Percentiles rank a stretch among this genome's conserved stretches.
Evolutionary conservation across 2,329 filamentous ascomycete species (phyloP).

Genomic region (Hirsutella thompsonii): DNA sequence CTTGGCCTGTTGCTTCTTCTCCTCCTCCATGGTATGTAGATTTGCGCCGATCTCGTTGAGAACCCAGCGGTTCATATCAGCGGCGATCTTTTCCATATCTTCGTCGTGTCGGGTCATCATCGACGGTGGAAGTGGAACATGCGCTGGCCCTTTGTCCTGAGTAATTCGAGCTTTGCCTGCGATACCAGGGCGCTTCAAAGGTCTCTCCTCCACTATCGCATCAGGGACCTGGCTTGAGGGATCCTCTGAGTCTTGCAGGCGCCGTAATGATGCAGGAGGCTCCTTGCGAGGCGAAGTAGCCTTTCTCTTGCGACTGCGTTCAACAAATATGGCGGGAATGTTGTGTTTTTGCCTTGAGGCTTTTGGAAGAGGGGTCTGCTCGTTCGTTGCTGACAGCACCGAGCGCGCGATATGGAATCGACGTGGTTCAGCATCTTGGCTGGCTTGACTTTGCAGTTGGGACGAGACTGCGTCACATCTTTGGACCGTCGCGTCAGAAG

Average conservation of each 20-base stretch:
- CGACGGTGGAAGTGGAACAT: slow-evolving; percentile 18
- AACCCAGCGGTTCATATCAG: slow-evolving; percentile 46
- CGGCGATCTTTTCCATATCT: slow-evolving; percentile 36
- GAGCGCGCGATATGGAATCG: slow-evolving; percentile 43
- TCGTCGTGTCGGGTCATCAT: slow-evolving; percentile 20
- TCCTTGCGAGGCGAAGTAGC: not conserved
- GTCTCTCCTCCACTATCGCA: slow-evolving; percentile 9
- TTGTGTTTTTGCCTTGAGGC: slow-evolving; percentile 27
- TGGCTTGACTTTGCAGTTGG: too few species aligned
- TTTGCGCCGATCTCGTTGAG: slow-evolving; percentile 44
- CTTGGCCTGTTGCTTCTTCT: slow-evolving; percentile 18
- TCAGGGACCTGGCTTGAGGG: slow-evolving; percentile 2
- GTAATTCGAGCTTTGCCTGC: slow-evolving; percentile 13
- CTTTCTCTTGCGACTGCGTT: slow-evolving; percentile 31
- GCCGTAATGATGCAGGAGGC: slow-evolving; percentile 5
- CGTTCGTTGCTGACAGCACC: slow-evolving; percentile 21
- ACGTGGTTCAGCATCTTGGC: slow-evolving; percentile 24
- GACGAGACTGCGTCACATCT: too few species aligned
- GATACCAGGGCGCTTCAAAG: slow-evolving; percentile 21
- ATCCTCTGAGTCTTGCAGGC: not conserved
- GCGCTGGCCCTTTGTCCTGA: slow-evolving; percentile 8
- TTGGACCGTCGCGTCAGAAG: too few species aligned
- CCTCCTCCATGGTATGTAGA: slow-evolving; percentile 31
- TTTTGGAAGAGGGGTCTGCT: slow-evolving; percentile 12
- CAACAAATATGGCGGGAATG: slow-evolving; percentile 40